Evolutionary conservation across 1,139 yeast species (phyloP).

Genomic region (Maudiozyma humilis): DNA sequence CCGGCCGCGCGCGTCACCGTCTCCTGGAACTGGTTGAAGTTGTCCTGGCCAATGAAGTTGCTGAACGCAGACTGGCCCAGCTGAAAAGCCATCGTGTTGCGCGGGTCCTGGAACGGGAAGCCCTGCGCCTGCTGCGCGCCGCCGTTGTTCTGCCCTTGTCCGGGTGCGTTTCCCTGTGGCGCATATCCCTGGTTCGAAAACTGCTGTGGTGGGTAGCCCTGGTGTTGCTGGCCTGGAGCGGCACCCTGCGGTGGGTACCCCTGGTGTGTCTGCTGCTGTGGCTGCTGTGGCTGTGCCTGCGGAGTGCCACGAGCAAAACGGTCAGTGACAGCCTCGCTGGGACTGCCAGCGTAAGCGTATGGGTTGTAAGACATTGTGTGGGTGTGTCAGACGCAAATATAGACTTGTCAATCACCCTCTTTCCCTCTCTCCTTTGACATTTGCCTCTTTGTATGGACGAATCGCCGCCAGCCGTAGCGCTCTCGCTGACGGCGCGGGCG

Average conservation of each 20-base stretch:
- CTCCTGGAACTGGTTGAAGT: constrained; percentile 29
- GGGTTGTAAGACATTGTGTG: constrained; percentile 35
- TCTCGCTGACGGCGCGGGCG: too few relatives aligned
- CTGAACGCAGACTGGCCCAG: constrained; percentile 79
- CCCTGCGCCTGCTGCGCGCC: constrained; percentile 9
- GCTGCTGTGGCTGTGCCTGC: constrained; percentile 21
- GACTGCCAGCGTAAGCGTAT: constrained; percentile 27
- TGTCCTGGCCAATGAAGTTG: constrained; percentile 29
- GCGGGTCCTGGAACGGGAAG: constrained; percentile 56
- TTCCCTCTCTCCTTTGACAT: too few relatives aligned
- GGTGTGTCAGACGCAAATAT: neutral
- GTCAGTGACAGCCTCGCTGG: constrained; percentile 13
- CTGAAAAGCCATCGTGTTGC: constrained; percentile 79
- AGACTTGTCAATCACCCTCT: neutral
- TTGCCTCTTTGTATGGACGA: too few relatives aligned
- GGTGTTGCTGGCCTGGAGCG: too few relatives aligned
- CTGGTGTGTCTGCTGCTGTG: too few relatives aligned
- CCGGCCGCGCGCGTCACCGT: constrained; percentile 27
- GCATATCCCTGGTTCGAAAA: neutral
- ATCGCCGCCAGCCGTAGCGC: too few relatives aligned
- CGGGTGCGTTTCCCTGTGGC: neutral
- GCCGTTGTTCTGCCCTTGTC: constrained; percentile 5
- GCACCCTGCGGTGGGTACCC: too few relatives aligned
- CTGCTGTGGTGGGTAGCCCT: too few relatives aligned
- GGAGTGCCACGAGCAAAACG: constrained; percentile 11